Evolutionary conservation across 192 early-diverging fungal species (phyloP).

Genomic region (Linnemannia hyalina): DNA sequence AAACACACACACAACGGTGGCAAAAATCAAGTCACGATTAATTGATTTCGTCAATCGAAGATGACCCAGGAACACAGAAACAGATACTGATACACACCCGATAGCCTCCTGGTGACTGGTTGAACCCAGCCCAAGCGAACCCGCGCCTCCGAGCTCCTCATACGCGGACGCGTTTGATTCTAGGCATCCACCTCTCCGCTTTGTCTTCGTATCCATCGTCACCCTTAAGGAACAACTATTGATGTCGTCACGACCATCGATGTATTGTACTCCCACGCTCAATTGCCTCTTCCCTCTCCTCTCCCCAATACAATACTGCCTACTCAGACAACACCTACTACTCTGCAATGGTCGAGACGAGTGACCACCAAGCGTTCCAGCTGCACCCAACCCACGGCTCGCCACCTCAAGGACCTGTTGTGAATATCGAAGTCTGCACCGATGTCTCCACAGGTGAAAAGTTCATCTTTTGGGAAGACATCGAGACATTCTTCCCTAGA

Average conservation of each 20-base stretch:
- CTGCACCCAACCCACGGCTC: neutral
- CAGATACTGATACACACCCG: too few species aligned
- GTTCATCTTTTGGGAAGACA: conserved; percentile 31
- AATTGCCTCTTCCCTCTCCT: neutral
- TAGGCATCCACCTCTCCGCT: too few species aligned
- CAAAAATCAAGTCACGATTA: neutral
- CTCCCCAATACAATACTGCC: neutral
- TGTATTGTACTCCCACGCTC: neutral
- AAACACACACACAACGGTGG: neutral
- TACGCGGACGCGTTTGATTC: too few species aligned
- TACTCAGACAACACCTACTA: neutral
- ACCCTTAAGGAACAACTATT: too few species aligned
- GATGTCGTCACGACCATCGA: too few species aligned
- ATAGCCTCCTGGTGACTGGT: too few species aligned
- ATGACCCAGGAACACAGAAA: too few species aligned
- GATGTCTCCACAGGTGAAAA: conserved; percentile 1
- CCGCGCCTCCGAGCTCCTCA: too few species aligned
- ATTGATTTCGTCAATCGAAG: neutral
- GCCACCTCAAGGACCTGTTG: neutral
- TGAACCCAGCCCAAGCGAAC: too few species aligned
- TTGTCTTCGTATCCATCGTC: too few species aligned
- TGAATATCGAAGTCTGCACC: conserved; percentile 6
- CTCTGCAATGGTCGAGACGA: conserved; percentile 1
- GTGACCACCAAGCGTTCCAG: conserved; percentile 9
- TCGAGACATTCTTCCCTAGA: conserved; percentile 21